phyloP scores from a whole-genome alignment of 192 early-diverging fungal genomes.

The Coemansia sp. region DNA sequence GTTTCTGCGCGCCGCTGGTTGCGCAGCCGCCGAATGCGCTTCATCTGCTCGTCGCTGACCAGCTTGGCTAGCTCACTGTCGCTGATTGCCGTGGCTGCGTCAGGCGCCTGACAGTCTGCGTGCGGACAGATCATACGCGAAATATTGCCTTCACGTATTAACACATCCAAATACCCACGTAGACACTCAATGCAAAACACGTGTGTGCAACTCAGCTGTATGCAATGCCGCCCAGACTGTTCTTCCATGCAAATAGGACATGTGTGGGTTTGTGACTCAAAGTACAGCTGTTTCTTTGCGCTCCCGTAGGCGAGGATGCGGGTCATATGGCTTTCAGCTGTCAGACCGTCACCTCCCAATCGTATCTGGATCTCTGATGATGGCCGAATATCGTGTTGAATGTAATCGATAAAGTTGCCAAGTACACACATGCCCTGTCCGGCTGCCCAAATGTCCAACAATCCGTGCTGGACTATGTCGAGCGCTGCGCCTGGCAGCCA shows the following conservation, averaged over 20 bases:
- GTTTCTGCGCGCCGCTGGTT: not conserved
- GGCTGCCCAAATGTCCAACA: not conserved
- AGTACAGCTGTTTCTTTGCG: not conserved
- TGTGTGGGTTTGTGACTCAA: conserved; percentile 11
- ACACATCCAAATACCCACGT: conserved; percentile 6
- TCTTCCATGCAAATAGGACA: conserved; percentile 31
- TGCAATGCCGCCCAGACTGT: conserved; percentile 29
- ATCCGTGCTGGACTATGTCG: not conserved
- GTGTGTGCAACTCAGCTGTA: conserved; percentile 25
- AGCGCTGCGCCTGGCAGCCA: not conserved
- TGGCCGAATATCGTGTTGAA: not conserved
- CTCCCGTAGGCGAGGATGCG: not conserved
- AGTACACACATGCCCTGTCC: conserved; percentile 1
- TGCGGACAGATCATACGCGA: not conserved
- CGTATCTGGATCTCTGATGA: not conserved
- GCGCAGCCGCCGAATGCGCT: not conserved
- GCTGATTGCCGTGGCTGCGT: not conserved
- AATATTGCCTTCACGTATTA: not conserved
- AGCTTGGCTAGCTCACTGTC: not conserved
- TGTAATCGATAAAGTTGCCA: not conserved
- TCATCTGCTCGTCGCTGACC: not conserved
- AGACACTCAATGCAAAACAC: conserved; percentile 17
- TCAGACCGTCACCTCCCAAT: not conserved
- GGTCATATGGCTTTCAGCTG: not conserved
- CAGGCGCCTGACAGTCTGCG: not conserved